Percentiles rank a stretch among this genome's conserved stretches.
phyloP scores from a whole-genome alignment of 2,329 filamentous ascomycete species.

The Alternaria sp. region DNA sequence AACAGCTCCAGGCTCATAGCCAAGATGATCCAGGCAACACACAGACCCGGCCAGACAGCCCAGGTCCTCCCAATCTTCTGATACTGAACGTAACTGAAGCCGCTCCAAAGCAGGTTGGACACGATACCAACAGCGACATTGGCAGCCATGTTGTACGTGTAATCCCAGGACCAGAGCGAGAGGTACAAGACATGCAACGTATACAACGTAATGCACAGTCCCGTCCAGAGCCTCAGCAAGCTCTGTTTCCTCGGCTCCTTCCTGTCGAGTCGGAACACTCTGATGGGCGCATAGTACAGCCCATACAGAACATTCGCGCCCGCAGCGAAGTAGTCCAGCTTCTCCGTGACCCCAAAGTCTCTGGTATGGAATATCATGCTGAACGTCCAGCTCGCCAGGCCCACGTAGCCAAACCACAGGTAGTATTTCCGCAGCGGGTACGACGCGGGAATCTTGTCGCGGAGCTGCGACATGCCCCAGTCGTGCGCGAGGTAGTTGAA shows the following conservation, averaged over 20 bases:
- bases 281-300: conserved; percentile 81
- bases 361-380: conserved; percentile 92
- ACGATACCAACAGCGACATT: conserved; percentile 83
- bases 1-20: conserved; percentile 96
- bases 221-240: conserved; percentile 76
- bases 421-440: conserved; percentile 86
- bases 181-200: conserved; percentile 80
- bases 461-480: conserved; percentile 74
- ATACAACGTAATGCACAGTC: conserved; percentile 74
- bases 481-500: conserved; percentile 89
- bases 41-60: conserved; percentile 88
- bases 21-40: conserved; percentile 88
- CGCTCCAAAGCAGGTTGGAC: conserved; percentile 84
- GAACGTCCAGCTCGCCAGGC: conserved; percentile 83
- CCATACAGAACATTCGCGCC: conserved; percentile 91
- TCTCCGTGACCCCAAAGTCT: conserved; percentile 85
- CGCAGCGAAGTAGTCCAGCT: conserved; percentile 94
- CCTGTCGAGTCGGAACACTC: conserved; percentile 82
- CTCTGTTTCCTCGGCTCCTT: conserved; percentile 56
- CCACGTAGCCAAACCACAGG: conserved; percentile 77
- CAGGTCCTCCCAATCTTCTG: conserved; percentile 73
- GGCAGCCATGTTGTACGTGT: conserved; percentile 96
- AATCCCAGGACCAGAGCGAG: conserved; percentile 87
- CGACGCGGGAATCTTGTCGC: conserved; percentile 69
- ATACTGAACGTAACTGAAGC: conserved; percentile 80